Base-by-base conservation (phyloP, 2,329 filamentous ascomycete species). In the Colletotrichum simmondsii region DNA sequence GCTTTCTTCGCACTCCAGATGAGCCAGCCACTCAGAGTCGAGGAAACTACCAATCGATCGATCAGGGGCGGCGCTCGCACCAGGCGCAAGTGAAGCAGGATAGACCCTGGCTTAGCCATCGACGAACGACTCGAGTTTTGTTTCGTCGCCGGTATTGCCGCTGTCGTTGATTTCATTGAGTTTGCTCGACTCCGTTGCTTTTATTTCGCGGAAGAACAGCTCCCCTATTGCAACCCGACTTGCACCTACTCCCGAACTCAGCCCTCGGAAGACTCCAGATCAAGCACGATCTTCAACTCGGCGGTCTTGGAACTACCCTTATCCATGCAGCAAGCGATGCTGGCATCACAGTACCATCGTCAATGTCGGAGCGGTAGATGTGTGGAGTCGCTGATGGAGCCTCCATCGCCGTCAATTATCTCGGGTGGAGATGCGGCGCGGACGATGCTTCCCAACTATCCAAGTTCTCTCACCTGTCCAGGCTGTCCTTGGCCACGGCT, bases 231-330 rank as follows among this genome's bases (percentile, higher is more conserved):
- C 60, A 52, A 46, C 46, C 70, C 26, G 30, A 54, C 42, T 22
- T 28, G 37, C 32, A 35, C 3, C 10, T 11, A 12, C 32, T 35
- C 32, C 32, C 32, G 32, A 12, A 12, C 32, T 12, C 32, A 35
- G 32, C 57, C 8, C 37, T n/a, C 42, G 22, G 58, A 46, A 65
- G 28, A 35, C 70, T 26, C 42, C 65, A 72, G 59, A 64, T 65
- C 46, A 58, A 57, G 53, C 26, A 46, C 56, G 70, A 72, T 70
- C 70, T 65, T 65, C 70, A 49, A 26, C 57, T 69, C 54, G 24
- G 30, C 59, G 65, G 65, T 26, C 58, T 42, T 53, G 30, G 53
- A 46, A 63, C 19, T 30, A 60, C 65, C 54, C 59, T 61, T 24
- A 37, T 60, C 60, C 65, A 69, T 65, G 70, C 11, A 59, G 7